Percentiles rank a stretch among this genome's conserved stretches.
These are phyloP conservation scores for Gnaphalium uliginosum DNA, from an alignment of 129 eudicot species.

Conservation along the genomic window DNA sequence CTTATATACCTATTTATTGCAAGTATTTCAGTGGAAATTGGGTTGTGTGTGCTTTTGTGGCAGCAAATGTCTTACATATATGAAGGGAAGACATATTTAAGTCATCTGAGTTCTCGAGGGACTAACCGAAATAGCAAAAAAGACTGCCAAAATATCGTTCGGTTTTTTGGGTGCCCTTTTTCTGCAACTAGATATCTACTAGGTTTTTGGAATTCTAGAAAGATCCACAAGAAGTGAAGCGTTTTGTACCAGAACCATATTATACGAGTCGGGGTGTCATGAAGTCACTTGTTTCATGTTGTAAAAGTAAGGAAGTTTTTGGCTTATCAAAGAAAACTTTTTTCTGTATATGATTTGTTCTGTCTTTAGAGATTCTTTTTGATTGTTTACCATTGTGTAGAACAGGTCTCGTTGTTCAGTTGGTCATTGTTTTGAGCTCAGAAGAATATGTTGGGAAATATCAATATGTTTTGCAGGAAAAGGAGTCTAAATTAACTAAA, in stretches of 20 bases:
- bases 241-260: background rate
- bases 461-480: background rate
- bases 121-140: conserved; percentile 44
- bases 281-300: conserved; percentile 18
- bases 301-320: conserved; percentile 25
- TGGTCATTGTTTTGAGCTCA: background rate
- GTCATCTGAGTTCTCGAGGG: conserved; percentile 61
- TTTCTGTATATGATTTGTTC: background rate
- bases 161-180: conserved; percentile 70
- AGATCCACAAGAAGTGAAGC: conserved; percentile 65
- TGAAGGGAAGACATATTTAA: conserved; percentile 69
- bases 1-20: conserved; percentile 72
- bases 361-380: background rate
- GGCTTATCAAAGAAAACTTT: conserved; percentile 3
- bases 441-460: background rate
- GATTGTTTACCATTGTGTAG: conserved; percentile 12
- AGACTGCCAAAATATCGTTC: conserved; percentile 65
- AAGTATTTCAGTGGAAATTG: conserved; percentile 73
- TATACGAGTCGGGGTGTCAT: conserved; percentile 4
- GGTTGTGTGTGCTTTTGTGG: conserved; percentile 84
- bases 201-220: conserved; percentile 58
- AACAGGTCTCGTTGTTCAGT: background rate
- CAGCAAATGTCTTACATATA: conserved; percentile 79
- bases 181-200: conserved; percentile 48
- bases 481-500: background rate